Base-by-base conservation (phyloP, 805 yeast genomes). In the Starmerella apicola region DNA sequence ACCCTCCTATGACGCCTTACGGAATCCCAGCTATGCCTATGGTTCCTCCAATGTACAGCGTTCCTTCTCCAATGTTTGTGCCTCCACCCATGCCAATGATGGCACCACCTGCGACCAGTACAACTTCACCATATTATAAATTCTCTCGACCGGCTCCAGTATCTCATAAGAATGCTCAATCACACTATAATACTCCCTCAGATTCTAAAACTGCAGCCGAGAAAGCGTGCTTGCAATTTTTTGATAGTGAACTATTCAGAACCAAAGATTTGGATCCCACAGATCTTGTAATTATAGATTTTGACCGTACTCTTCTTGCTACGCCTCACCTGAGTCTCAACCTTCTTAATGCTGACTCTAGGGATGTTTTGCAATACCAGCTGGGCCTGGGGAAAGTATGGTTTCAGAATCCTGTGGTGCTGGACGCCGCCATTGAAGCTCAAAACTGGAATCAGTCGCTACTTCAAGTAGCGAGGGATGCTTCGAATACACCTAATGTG, bases 261-360 rank as follows among this genome's bases (percentile, higher is more conserved):
- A 30, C 32, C 5, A 8, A 13, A 19, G 21, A 21, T 13, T 20
- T 26, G 10, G 18, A 10, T 6, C 20, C 8, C 20, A 41, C 49
- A 6, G 54, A 51, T 25, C 39, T 51, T 16, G 38, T 51, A 5
- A 32, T 51, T 3, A 34, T 51, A 6, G 51, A 51, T 26, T 49
- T 51, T 25, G 53, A 51, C 36, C 38, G 49, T 18, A 41, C 51
- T 6, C 36, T 52, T 17, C 40, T 52, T 8, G 38, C 37, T 3
- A 38, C 44, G 2, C 52, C 53, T 3, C 27, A 21, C 4, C 31
- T 42, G 9, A 50, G 41, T 32, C 15, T 19, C 20, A 45, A 43
- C 9, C 42, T 52, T n/a, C 9, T 46, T 22, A 41, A 28, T 29
- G 21, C 28, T 18, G 33, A 31, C n/a, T 36, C 51, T 13, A 30